A percentile compares a stretch with the other conserved stretches of the same genome.
Evolutionary conservation across 2,329 filamentous ascomycete species (phyloP).

Genomic region (Pseudogymnoascus sp.): DNA sequence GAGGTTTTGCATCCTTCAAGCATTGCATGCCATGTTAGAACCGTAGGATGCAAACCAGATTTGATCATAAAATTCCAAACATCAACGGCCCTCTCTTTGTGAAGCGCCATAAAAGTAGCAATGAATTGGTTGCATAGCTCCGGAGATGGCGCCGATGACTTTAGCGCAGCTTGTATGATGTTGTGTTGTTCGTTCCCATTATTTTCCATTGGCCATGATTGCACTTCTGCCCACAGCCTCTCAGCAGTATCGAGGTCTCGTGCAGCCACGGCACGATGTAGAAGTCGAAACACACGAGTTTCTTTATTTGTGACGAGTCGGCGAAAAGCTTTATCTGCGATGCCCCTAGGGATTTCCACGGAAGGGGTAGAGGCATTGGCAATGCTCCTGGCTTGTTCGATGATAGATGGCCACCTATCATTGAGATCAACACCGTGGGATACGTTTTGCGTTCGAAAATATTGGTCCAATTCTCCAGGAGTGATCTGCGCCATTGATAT

Average conservation of each 20-base stretch:
- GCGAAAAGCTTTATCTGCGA: conserved; percentile 6
- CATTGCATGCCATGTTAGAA: conserved; percentile 65
- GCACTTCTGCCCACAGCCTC: conserved; percentile 20
- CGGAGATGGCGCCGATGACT: conserved; percentile 15
- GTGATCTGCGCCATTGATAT: conserved; percentile 4
- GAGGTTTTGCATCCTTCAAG: conserved; percentile 60
- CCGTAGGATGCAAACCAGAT: conserved; percentile 47
- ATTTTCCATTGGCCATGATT: conserved; percentile 17
- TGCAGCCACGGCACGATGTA: conserved; percentile 19
- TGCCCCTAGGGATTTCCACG: neutral
- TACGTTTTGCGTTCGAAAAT: neutral
- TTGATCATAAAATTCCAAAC: conserved; percentile 50
- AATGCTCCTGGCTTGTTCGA: conserved; percentile 4
- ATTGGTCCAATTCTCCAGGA: neutral
- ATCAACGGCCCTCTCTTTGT: conserved; percentile 37
- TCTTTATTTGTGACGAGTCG: conserved; percentile 4
- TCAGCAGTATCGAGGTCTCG: conserved; percentile 19
- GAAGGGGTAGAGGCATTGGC: neutral
- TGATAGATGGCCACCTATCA: neutral
- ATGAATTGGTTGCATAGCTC: conserved; percentile 39
- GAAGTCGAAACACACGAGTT: neutral
- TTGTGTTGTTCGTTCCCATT: neutral
- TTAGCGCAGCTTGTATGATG: neutral
- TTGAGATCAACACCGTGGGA: neutral
- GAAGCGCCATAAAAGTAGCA: conserved; percentile 37